Base-by-base conservation (phyloP, 345 rosid genomes). In the Aquilaria sinensis region DNA sequence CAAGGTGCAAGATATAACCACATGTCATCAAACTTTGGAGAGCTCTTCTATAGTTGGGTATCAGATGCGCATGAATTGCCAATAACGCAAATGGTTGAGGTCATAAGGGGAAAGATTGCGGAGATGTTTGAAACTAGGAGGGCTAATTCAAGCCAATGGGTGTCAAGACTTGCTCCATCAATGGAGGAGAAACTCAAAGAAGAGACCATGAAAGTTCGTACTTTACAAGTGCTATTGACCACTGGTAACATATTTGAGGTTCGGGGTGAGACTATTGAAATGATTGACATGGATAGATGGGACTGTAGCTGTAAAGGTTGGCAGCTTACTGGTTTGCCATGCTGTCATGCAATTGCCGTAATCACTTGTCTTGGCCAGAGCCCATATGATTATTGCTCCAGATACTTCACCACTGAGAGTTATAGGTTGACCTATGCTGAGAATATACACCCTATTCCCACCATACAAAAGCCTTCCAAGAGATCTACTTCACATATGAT, bases 81-180 rank as follows among this genome's bases (percentile, higher is more conserved):
- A 9, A 93, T 93, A 64, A 93, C 96, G 12, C 97, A 93, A 66
- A 84, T 88, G 98, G 90, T 93, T 47, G 96, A 93, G 64, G 82
- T 78, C 66, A 82, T 93, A 62, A 75, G 84, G 6, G 79, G 85
- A 53, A 93, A 84, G 72, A 84, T 90, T 61, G 78, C 79, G 96
- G 92, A 79, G 67, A 70, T 86, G 66, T 80, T 90, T 49, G 76
- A 86, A 58, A 62, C 75, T 29, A 81, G 78, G 58, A 68, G 82
- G 55, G 75, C 68, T 4, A 79, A 77, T 55, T 85, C 89, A 6
- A 77, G 65, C 33, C 85, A 75, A 46, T 85, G 94, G 86, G 49
- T 65, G 64, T 79, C 90, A 47, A 86, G 83, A 65, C 73, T 90
- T 66, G 77, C 97, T 58, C 97, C 97, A 2, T 77, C 82, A 52